Evolutionary conservation across 2,329 filamentous ascomycete genomes (phyloP).

Genomic region (Fusarium sp.): DNA sequence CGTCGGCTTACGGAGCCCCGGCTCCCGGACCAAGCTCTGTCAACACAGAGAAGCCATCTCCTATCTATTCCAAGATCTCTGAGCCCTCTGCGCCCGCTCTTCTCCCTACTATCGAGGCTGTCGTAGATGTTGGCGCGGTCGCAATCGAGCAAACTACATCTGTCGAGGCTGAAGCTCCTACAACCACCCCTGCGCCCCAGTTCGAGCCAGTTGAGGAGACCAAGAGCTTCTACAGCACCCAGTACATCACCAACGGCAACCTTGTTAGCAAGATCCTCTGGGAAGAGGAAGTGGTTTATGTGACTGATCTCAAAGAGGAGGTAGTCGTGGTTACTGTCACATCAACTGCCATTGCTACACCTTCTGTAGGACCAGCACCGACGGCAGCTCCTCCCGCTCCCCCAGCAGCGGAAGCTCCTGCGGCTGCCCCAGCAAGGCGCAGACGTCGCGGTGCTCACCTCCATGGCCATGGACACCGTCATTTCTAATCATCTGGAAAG

Average conservation of each 20-base stretch:
- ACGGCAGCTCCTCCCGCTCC: background rate
- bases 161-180: slow-evolving; percentile 9
- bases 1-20: slow-evolving; percentile 35
- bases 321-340: slow-evolving; percentile 56
- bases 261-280: slow-evolving; percentile 68
- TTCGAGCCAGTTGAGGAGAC: slow-evolving; percentile 47
- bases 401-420: background rate
- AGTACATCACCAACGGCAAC: slow-evolving; percentile 63
- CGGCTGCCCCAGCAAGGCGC: slow-evolving; percentile 15
- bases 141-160: slow-evolving; percentile 27
- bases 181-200: slow-evolving; percentile 47
- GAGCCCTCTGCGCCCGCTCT: slow-evolving; percentile 12
- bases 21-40: slow-evolving; percentile 28
- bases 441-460: slow-evolving; percentile 51
- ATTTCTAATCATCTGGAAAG: slow-evolving; percentile 39
- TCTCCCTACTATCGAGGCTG: slow-evolving; percentile 20
- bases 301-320: slow-evolving; percentile 58
- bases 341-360: slow-evolving; percentile 42
- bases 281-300: slow-evolving; percentile 66
- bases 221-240: slow-evolving; percentile 59
- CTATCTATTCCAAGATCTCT: slow-evolving; percentile 12
- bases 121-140: slow-evolving; percentile 15
- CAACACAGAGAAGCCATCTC: slow-evolving; percentile 20
- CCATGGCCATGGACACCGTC: slow-evolving; percentile 52
- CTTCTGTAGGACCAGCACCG: slow-evolving; percentile 22